Conservation (phyloP, 257 asterid species). For the Cynanchum wilfordii region DNA sequence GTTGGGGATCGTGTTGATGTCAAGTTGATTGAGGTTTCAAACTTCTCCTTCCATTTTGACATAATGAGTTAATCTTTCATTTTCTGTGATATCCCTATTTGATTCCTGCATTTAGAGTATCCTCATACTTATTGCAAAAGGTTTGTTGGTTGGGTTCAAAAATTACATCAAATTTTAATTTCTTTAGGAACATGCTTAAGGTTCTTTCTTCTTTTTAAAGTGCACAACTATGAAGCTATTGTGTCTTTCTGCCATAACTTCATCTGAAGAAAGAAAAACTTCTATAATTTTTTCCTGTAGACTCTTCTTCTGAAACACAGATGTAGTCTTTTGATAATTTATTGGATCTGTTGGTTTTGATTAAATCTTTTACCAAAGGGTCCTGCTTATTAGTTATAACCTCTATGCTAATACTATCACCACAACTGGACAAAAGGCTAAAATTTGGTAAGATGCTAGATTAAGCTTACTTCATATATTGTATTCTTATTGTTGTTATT, state of each 20-base stretch:
- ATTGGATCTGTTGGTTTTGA: not conserved
- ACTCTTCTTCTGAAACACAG: not conserved
- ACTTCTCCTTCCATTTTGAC: slow-evolving; percentile 17
- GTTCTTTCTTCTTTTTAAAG: not conserved
- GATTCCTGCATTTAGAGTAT: not conserved
- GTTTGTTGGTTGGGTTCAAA: not conserved
- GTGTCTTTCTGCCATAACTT: not conserved
- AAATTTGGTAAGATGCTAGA: not conserved
- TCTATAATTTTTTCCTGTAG: not conserved
- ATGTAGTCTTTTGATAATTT: not conserved
- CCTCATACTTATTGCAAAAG: not conserved
- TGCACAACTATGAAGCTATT: not conserved
- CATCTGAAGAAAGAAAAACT: not conserved
- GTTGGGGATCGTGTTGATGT: slow-evolving; percentile 94
- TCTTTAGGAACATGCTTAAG: not conserved
- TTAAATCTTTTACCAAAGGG: not conserved
- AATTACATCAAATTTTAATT: not conserved
- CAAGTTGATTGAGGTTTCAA: slow-evolving; percentile 84
- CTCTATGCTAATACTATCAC: not conserved
- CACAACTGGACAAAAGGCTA: not conserved
- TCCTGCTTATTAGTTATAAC: not conserved
- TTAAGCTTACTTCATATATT: not conserved
- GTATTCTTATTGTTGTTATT: too few relatives aligned
- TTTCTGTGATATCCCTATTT: slow-evolving; percentile 3
- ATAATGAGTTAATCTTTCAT: not conserved